Evolutionary conservation across 2,329 filamentous ascomycete genomes (phyloP).

Genomic region (Penicillium sp.): DNA sequence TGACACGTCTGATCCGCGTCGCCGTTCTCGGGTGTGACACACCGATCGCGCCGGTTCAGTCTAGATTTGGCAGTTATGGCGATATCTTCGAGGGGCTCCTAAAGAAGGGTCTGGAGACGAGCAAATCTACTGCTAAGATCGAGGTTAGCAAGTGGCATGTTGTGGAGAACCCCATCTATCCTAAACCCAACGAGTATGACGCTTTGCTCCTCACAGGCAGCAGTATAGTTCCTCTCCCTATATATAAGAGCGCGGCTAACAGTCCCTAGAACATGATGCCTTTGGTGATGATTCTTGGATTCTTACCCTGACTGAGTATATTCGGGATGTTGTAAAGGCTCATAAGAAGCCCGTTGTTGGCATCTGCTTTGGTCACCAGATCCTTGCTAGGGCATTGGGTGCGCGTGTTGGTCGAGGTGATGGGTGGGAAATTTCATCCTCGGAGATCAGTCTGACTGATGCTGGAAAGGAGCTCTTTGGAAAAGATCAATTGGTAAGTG

Average conservation of each 20-base stretch:
- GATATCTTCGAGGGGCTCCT: conserved; percentile 28
- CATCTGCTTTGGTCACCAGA: conserved; percentile 50
- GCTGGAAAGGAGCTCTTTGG: conserved; percentile 42
- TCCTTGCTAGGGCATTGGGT: conserved; percentile 43
- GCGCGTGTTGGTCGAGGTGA: conserved; percentile 38
- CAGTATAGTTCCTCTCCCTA: conserved; percentile 20
- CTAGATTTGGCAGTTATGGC: conserved; percentile 22
- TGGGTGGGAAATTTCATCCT: conserved; percentile 48
- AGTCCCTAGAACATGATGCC: conserved; percentile 33
- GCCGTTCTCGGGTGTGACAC: conserved; percentile 32
- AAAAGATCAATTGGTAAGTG: conserved; percentile 24
- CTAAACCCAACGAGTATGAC: conserved; percentile 22
- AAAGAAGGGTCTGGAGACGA: conserved; percentile 12
- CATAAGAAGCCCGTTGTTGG: conserved; percentile 39
- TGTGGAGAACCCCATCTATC: conserved; percentile 22
- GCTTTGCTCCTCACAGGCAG: conserved; percentile 29
- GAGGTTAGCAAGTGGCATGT: conserved; percentile 25
- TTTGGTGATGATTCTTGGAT: conserved; percentile 48
- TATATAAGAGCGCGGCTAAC: not conserved
- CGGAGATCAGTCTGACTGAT: conserved; percentile 39
- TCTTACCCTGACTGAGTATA: conserved; percentile 40
- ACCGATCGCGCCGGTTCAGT: conserved; percentile 23
- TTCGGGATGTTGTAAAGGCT: conserved; percentile 25
- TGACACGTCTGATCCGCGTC: conserved; percentile 18
- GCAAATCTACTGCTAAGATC: conserved; percentile 1